Evolutionary conservation across 1,139 yeast genomes (phyloP), one percentile per base, ranked within the genome.

Genomic region (Pichia sp.): DNA sequence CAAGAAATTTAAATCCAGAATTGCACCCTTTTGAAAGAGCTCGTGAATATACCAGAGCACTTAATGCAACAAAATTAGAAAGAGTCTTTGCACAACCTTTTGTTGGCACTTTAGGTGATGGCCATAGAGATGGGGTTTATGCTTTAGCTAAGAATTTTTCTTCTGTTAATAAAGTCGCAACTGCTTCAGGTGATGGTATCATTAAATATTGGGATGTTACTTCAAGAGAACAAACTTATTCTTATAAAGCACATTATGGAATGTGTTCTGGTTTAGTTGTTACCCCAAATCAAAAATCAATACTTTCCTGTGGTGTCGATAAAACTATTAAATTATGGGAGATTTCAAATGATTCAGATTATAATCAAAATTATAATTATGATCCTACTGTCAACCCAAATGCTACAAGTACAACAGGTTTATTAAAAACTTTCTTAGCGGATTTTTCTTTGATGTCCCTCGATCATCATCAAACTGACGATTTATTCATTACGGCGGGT

Each of bases 51-150:
- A 86, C 96, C 15, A 76, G 89, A 52, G 98, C 98, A 1, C 65
- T 93, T 41, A 89, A 88, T 45, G 97, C 98, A 21, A 89, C 97
- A 15, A 93, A 93, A 61, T 64, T 93, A 65, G 97, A 89, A 59
- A 72, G 96, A 52, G 83, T 91, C 86, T 91, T 93, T 73, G 98
- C 99, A 0, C 89, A 89, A 59, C 99, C 99, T 6, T 91, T 93
- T 62, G 72, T 93, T 16, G 96, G 96, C 1, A 97, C 93, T 60
- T 66, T 93, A 28, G 98, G 99, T 3, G 76, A 79, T 51, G 98
- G 98, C 11, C 98, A 93, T 57, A 69, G 93, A 44, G 98, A 93
- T 60, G 97, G 97, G 40, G 87, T 93, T n/a, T 91, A 91, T 62
- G 70, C 80, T 24, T 74, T 93, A 39, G 95, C 96, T 11, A 83